Evolutionary conservation across 768 basidiomycete species (phyloP).

Genomic region (Termitomyces sp.): DNA sequence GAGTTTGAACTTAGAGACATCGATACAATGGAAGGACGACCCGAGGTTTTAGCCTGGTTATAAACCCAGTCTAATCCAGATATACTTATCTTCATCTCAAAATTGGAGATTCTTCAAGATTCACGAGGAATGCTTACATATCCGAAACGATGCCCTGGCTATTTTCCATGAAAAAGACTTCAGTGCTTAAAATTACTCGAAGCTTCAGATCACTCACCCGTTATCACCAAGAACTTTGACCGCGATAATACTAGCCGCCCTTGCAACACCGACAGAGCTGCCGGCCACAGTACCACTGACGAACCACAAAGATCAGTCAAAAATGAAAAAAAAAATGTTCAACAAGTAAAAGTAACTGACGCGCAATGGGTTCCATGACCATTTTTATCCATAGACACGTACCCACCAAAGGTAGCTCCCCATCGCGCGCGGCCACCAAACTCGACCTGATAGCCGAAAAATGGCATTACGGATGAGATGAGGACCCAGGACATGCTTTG

Average conservation of each 20-base stretch:
- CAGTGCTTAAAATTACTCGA: no score
- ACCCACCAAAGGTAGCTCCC: conserved; percentile 34
- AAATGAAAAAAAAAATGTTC: no score
- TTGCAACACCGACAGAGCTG: conserved; percentile 32
- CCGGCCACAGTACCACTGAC: conserved; percentile 33
- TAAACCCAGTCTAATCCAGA: conserved; percentile 5
- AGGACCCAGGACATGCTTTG: no score
- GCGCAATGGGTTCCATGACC: conserved; percentile 42
- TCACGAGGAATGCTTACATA: not conserved
- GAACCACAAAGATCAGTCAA: not conserved
- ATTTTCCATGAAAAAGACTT: not conserved
- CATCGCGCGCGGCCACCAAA: conserved; percentile 42
- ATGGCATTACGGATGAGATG: not conserved
- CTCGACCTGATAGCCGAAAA: conserved; percentile 20
- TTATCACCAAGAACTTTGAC: conserved; percentile 12
- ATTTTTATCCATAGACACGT: conserved; percentile 29
- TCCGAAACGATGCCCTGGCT: not conserved
- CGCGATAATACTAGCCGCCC: conserved; percentile 14
- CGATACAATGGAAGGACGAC: conserved; percentile 2
- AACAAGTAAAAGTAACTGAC: conserved; percentile 17
- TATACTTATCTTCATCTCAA: not conserved
- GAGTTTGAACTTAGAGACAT: not conserved
- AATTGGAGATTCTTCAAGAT: not conserved
- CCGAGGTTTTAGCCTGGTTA: not conserved
- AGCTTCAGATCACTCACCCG: not conserved